Evolutionary conservation across 257 asterid species (phyloP).

Genomic region (Nicotiana otophora): DNA sequence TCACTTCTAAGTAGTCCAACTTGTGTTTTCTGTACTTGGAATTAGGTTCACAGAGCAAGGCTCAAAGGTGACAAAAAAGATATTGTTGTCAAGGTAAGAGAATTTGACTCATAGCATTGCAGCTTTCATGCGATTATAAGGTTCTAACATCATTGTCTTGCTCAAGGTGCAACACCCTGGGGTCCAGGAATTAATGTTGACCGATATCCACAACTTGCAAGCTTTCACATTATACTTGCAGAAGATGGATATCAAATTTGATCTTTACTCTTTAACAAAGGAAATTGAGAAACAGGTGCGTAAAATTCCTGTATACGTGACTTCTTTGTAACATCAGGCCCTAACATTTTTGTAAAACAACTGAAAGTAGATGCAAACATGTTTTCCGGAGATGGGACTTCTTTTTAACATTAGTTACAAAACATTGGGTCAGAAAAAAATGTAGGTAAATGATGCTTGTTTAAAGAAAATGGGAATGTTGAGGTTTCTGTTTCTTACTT

Average conservation of each 20-base stretch:
- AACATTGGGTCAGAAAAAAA: background rate
- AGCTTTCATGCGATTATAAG: background rate
- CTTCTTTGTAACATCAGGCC: background rate
- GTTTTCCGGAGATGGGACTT: background rate
- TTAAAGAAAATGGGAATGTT: background rate
- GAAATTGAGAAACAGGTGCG: conserved; percentile 97
- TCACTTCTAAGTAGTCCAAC: background rate
- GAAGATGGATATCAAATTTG: conserved; percentile 88
- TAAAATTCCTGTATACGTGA: background rate
- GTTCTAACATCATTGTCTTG: background rate
- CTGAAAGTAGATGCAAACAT: background rate
- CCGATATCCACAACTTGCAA: conserved; percentile 88
- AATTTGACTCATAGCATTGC: conserved; percentile 5
- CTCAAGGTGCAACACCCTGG: conserved; percentile 94
- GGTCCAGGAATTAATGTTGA: conserved; percentile 91
- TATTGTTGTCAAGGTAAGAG: conserved; percentile 83
- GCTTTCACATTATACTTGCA: conserved; percentile 90
- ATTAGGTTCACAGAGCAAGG: conserved; percentile 84
- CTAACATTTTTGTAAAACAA: background rate
- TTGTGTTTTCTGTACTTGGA: background rate
- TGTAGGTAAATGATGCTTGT: background rate
- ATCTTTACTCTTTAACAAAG: conserved; percentile 81
- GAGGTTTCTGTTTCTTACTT: background rate
- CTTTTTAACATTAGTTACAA: background rate
- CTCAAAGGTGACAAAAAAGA: conserved; percentile 71